phyloP scores from a whole-genome alignment of 176 grass and related monocot genomes.

The Typha latifolia region DNA sequence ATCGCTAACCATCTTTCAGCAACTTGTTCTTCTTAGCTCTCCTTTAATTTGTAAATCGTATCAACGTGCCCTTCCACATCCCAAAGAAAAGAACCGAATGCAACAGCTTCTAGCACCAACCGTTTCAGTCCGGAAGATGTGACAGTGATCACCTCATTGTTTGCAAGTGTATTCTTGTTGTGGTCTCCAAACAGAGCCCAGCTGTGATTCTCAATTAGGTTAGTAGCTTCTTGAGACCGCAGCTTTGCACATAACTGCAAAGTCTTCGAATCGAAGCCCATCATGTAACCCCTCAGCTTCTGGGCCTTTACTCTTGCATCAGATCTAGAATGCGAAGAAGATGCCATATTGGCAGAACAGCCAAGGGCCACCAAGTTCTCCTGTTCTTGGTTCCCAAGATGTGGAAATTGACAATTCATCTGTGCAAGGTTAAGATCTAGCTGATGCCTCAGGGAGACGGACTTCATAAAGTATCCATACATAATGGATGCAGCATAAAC shows the following conservation, averaged over 20 bases:
- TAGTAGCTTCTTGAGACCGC: constrained; percentile 34
- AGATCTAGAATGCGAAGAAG: constrained; percentile 29
- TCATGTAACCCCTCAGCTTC: constrained; percentile 45
- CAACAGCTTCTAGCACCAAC: constrained; percentile 58
- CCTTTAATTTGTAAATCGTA: constrained; percentile 33
- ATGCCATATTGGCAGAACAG: constrained; percentile 14
- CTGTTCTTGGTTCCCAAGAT: constrained; percentile 22
- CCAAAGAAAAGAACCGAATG: constrained; percentile 65
- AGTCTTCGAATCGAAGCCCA: constrained; percentile 47
- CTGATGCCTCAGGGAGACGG: constrained; percentile 34
- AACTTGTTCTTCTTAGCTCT: constrained; percentile 26
- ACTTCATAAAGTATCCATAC: constrained; percentile 55
- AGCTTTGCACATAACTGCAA: constrained; percentile 48
- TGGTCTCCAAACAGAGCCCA: constrained; percentile 33
- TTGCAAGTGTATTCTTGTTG: constrained; percentile 17
- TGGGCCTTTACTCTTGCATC: constrained; percentile 17
- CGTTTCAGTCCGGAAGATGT: constrained; percentile 35
- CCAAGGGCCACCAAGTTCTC: constrained; percentile 24
- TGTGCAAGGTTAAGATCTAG: constrained; percentile 34
- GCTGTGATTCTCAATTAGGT: constrained; percentile 52
- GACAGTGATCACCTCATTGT: constrained; percentile 28
- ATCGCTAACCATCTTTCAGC: background rate
- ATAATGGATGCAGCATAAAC: constrained; percentile 54
- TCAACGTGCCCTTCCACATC: constrained; percentile 46
- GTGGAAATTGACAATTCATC: constrained; percentile 26